Evolutionary conservation across 257 asterid genomes (phyloP).

Genomic region (Nicotiana noctiflora): DNA sequence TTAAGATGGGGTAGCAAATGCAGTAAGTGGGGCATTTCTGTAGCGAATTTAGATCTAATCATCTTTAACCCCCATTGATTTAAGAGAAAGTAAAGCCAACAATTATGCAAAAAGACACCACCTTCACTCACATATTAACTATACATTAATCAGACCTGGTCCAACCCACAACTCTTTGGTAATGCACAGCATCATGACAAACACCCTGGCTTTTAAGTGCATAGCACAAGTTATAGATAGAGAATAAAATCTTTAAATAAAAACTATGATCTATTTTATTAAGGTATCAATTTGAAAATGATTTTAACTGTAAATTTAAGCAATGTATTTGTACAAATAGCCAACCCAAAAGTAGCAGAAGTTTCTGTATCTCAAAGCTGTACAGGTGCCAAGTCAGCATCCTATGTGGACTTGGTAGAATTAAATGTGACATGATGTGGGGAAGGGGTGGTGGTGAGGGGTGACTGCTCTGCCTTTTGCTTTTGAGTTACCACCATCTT

Average conservation of each 20-base stretch:
- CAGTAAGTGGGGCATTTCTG: constrained; percentile 7
- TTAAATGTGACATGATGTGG: constrained; percentile 41
- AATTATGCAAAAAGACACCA: constrained; percentile 24
- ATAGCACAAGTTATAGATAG: constrained; percentile 33
- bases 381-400: constrained; percentile 60
- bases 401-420: constrained; percentile 44
- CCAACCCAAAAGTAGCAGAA: constrained; percentile 12
- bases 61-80: constrained; percentile 30
- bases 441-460: constrained; percentile 32
- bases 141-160: constrained; percentile 10
- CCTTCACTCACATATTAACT: constrained; percentile 14
- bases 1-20: constrained; percentile 8
- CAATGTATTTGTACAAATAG: constrained; percentile 14
- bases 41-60: background rate
- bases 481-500: constrained; percentile 63
- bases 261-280: constrained; percentile 13
- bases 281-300: constrained; percentile 15
- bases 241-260: constrained; percentile 24
- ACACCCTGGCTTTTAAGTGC: constrained; percentile 31
- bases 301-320: constrained; percentile 10
- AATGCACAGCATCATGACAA: constrained; percentile 55
- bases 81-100: constrained; percentile 52
- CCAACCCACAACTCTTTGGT: constrained; percentile 38
- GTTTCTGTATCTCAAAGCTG: constrained; percentile 13
- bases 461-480: constrained; percentile 48